Evolutionary conservation across 2,329 filamentous ascomycete species (phyloP).

Genomic region (Chlorencoelia australis): DNA sequence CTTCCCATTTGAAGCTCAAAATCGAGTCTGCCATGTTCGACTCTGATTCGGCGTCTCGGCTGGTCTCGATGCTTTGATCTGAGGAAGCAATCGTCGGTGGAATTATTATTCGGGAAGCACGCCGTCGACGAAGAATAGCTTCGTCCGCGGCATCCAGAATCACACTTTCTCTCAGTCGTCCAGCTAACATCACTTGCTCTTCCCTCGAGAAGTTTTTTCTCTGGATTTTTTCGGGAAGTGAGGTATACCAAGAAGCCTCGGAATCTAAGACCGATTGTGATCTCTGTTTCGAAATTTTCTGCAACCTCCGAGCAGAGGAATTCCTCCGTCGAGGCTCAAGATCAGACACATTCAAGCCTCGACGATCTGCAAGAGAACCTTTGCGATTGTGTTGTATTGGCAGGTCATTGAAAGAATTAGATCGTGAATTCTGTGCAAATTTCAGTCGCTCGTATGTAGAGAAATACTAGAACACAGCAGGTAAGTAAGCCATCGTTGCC

Average conservation of each 20-base stretch:
- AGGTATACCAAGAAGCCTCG: slow-evolving; percentile 48
- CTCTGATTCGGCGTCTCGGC: slow-evolving; percentile 11
- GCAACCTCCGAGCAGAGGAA: slow-evolving; percentile 18
- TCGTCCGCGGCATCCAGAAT: slow-evolving; percentile 50
- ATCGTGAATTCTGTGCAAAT: slow-evolving; percentile 43
- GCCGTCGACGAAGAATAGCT: slow-evolving; percentile 39
- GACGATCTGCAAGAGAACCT: slow-evolving; percentile 21
- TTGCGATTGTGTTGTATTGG: slow-evolving; percentile 20
- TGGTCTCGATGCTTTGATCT: slow-evolving; percentile 20
- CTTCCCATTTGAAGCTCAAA: slow-evolving; percentile 63
- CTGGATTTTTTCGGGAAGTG: slow-evolving; percentile 62
- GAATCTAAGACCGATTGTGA: slow-evolving; percentile 34
- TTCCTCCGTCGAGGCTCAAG: slow-evolving; percentile 19
- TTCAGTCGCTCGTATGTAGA: slow-evolving; percentile 61
- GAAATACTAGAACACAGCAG: slow-evolving; percentile 68
- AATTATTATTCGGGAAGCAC: slow-evolving; percentile 29
- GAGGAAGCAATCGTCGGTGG: slow-evolving; percentile 21
- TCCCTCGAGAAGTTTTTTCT: slow-evolving; percentile 60
- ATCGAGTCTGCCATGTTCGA: slow-evolving; percentile 29
- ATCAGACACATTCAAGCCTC: slow-evolving; percentile 19
- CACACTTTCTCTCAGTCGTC: slow-evolving; percentile 39
- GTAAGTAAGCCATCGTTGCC: no score
- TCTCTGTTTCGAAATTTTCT: slow-evolving; percentile 23
- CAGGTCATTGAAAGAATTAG: slow-evolving; percentile 23
- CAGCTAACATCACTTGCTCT: slow-evolving; percentile 54